Base-by-base conservation (phyloP, 2,329 filamentous ascomycete species). In the Aspergillus sp. region DNA sequence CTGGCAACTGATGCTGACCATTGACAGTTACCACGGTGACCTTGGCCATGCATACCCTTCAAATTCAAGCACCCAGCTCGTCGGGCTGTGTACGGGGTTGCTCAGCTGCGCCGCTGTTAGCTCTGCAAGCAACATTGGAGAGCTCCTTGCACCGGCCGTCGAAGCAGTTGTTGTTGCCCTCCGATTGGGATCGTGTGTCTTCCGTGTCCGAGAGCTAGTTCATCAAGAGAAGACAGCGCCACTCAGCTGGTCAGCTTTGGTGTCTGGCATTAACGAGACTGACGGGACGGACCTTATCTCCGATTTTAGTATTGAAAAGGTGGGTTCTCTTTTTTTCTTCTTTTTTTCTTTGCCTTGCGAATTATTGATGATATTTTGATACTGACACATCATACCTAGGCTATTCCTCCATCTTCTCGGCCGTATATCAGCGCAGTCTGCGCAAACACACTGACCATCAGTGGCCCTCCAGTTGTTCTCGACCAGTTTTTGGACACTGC, bases 381-480 rank as follows among this genome's bases (percentile, higher is more conserved):
- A 33, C 24, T 48, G n/a, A 55, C 62, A 62, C 56, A 27, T 21
- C 3, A 3, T 58, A 2, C 23, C 8, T 37, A 75, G 68, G 76
- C 75, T 40, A 81, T 84, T 58, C 74, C 82, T 43, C 72, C 72
- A 17, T 79, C 82, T 45, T 80, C 75, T 56, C 80, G 76, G 61
- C 82, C 83, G 3, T 86, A 85, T 72, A 76, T 86, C 68, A 85
- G 83, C 66, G 83, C 83, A 15, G 79, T 85, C 59, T 84, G 83
- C 62, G 78, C 79, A 39, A 84, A 83, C 74, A 82, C 83, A 39
- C 72, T 86, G 56, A 86, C 84, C 15, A 79, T 86, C 68, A 85
- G 82, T 62, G 84, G 82, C 46, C 84, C 84, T 19, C 84, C 84
- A 7, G 75, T 76, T 12, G 80, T 80, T 4, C 79, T 83, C 37